phyloP scores from a whole-genome alignment of 306 rosid species.

The Gastrolobium villosum region DNA sequence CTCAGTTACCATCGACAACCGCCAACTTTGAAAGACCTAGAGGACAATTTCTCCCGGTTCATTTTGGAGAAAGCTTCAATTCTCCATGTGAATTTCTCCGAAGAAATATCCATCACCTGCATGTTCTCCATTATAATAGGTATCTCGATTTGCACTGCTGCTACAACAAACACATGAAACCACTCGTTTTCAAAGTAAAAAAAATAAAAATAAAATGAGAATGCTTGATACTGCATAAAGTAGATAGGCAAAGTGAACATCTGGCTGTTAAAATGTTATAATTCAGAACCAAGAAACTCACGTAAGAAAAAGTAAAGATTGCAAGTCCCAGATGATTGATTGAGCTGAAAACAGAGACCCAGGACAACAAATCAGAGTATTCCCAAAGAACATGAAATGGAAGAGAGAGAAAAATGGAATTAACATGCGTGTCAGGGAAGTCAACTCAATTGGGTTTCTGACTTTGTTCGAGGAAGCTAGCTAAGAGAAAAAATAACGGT shows the following conservation, averaged over 20 bases:
- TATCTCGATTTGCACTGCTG: neutral
- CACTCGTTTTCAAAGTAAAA: neutral
- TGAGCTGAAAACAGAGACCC: neutral
- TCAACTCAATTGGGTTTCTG: slow-evolving; percentile 13
- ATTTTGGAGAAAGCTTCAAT: slow-evolving; percentile 44
- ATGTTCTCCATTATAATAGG: slow-evolving; percentile 15
- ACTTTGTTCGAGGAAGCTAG: neutral
- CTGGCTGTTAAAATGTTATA: neutral
- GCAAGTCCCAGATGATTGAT: neutral
- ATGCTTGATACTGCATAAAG: neutral
- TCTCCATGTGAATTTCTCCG: slow-evolving; percentile 42
- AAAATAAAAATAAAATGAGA: neutral
- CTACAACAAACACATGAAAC: neutral
- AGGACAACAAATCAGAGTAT: neutral
- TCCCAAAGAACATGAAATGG: neutral
- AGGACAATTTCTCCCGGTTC: neutral
- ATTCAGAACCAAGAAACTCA: slow-evolving; percentile 9
- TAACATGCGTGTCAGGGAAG: neutral
- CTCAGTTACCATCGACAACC: slow-evolving; percentile 42
- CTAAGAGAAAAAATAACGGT: neutral
- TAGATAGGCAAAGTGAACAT: neutral
- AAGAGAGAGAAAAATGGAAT: too few species aligned
- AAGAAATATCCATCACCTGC: neutral
- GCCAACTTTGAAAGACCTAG: slow-evolving; percentile 5
- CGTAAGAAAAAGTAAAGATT: neutral